Evolutionary conservation across 208 protist genomes (phyloP).

Genomic region (Spongospora subterranea): DNA sequence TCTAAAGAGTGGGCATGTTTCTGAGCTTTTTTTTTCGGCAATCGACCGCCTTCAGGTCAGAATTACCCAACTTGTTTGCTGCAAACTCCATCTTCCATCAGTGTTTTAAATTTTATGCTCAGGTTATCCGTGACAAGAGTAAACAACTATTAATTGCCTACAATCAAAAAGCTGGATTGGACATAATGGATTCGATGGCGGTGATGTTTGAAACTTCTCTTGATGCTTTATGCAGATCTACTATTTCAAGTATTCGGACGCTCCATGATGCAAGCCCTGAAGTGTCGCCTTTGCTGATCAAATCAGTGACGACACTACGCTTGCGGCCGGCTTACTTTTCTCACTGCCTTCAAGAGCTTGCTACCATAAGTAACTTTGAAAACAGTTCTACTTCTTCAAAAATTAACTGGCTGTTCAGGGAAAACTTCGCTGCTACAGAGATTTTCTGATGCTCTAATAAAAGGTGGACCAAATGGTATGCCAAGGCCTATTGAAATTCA

Average conservation of each 20-base stretch:
- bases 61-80: too few species aligned
- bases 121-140: not conserved
- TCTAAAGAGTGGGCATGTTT: not conserved
- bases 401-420: not conserved
- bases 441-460: conserved; percentile 34
- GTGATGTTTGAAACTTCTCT: conserved; percentile 17
- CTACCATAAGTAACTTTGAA: not conserved
- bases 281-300: not conserved
- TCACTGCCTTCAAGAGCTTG: conserved; percentile 3
- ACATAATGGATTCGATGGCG: conserved; percentile 30
- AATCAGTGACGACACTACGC: not conserved
- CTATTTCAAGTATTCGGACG: not conserved
- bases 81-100: not conserved
- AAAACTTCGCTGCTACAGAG: not conserved
- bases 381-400: not conserved
- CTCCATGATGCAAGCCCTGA: not conserved
- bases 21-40: not conserved
- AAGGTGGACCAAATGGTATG: conserved; percentile 36
- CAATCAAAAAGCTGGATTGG: not conserved
- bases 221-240: not conserved
- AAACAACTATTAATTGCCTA: not conserved
- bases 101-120: not conserved
- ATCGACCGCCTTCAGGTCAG: not conserved
- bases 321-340: conserved; percentile 46
- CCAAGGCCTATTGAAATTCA: conserved; percentile 38